These are phyloP conservation scores for Plasmodium vinckei DNA, from an alignment of 169 alveolate species.

Conservation along the genomic window DNA sequence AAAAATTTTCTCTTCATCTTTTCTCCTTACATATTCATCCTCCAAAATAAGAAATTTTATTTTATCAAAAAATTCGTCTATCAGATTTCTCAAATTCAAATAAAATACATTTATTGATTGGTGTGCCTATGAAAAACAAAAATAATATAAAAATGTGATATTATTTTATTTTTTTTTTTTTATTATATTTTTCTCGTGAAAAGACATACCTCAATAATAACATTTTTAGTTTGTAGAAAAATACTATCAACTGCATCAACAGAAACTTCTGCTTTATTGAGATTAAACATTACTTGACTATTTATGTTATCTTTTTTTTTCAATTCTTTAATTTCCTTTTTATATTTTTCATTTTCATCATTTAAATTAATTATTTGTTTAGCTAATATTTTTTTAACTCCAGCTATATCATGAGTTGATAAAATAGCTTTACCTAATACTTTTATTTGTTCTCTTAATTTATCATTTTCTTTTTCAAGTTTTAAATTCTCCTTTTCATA, in stretches of 20 bases:
- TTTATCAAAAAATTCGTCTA: conserved; percentile 50
- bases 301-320: conserved; percentile 20
- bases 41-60: conserved; percentile 37
- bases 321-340: conserved; percentile 30
- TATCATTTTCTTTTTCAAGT: conserved; percentile 56
- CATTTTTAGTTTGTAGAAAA: conserved; percentile 60
- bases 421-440: conserved; percentile 42
- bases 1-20: background rate
- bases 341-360: conserved; percentile 64
- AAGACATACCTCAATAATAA: conserved; percentile 27
- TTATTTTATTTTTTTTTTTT: background rate
- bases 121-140: conserved; percentile 36
- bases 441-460: conserved; percentile 30
- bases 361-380: conserved; percentile 30
- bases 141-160: background rate
- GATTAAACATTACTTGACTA: conserved; percentile 21
- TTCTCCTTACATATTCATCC: conserved; percentile 38
- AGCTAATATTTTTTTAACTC: conserved; percentile 34
- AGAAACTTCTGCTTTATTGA: conserved; percentile 41
- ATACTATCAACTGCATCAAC: conserved; percentile 61
- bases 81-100: conserved; percentile 30
- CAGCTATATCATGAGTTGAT: conserved; percentile 38
- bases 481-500: conserved; percentile 33
- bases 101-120: conserved; percentile 45
- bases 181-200: background rate